Conservation (phyloP, 306 rosid genomes). For the Ziziphus jujuba region DNA sequence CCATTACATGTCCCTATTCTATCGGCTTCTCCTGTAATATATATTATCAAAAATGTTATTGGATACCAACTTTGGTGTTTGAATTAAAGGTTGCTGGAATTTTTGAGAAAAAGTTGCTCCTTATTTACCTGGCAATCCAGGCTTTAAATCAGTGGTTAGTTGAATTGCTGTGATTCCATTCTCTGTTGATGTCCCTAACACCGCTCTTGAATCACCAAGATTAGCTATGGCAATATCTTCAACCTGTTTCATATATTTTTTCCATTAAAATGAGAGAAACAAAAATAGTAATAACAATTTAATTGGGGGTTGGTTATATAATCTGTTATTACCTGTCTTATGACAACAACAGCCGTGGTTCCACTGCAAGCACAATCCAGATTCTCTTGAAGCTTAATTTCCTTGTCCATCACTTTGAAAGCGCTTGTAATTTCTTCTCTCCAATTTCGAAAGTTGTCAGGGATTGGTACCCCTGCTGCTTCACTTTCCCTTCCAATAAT, state of each 20-base stretch:
- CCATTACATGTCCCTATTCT: constrained; percentile 62
- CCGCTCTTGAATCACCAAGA: constrained; percentile 82
- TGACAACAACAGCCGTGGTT: constrained; percentile 60
- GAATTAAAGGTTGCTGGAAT: too few species aligned
- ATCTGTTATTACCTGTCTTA: constrained; percentile 47
- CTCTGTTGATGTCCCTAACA: constrained; percentile 57
- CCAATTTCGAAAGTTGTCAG: constrained; percentile 35
- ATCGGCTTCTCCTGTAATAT: constrained; percentile 50
- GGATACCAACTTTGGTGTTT: too few species aligned
- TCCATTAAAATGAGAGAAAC: constrained; percentile 4
- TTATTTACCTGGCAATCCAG: constrained; percentile 58
- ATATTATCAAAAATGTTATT: too few species aligned
- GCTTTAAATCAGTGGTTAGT: constrained; percentile 76
- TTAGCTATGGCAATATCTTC: constrained; percentile 66
- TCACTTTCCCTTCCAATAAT: constrained; percentile 5
- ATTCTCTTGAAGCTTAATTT: constrained; percentile 54
- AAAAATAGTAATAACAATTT: neutral
- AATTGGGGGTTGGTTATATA: too few species aligned
- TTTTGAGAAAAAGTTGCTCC: too few species aligned
- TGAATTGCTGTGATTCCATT: constrained; percentile 48
- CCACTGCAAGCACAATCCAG: constrained; percentile 65
- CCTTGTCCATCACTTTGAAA: constrained; percentile 70
- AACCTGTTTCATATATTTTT: constrained; percentile 36
- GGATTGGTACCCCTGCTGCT: constrained; percentile 1
- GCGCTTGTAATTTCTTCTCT: constrained; percentile 47